Evolutionary conservation across 345 rosid species (phyloP).

Genomic region (Citrus reticulata): DNA sequence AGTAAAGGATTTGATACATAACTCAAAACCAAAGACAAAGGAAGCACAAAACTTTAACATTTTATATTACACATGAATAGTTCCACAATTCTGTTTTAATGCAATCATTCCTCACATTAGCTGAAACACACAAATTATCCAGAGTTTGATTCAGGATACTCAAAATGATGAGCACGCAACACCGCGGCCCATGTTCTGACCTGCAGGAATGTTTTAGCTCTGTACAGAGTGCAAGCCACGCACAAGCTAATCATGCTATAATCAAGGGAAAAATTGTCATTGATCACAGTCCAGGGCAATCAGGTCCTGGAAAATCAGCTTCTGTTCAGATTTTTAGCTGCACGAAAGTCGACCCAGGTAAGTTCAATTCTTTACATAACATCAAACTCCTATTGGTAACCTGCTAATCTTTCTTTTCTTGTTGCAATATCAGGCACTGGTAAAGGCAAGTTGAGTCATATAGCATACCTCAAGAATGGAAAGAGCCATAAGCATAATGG

Average conservation of each 20-base stretch:
- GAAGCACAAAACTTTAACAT: constrained; percentile 5
- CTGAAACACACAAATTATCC: not conserved
- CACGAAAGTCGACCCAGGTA: constrained; percentile 43
- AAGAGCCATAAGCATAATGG: constrained; percentile 30
- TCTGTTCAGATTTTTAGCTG: constrained; percentile 40
- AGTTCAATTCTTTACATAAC: constrained; percentile 9
- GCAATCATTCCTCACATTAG: not conserved
- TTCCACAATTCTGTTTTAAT: not conserved
- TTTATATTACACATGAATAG: not conserved
- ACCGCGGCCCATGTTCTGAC: not conserved
- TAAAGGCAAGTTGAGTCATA: constrained; percentile 43
- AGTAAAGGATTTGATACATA: constrained; percentile 41
- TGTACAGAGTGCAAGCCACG: constrained; percentile 4
- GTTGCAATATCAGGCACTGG: constrained; percentile 27
- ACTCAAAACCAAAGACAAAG: constrained; percentile 18
- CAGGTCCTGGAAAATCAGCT: constrained; percentile 54
- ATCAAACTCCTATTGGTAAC: not conserved
- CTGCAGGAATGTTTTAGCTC: constrained; percentile 2
- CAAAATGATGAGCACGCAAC: constrained; percentile 10
- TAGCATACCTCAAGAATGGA: constrained; percentile 32
- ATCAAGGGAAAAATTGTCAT: constrained; percentile 40
- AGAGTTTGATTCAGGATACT: not conserved
- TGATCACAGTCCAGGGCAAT: constrained; percentile 27
- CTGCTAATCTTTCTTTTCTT: constrained; percentile 4
- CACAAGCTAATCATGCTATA: not conserved